Base-by-base conservation (phyloP, 2,329 filamentous ascomycete genomes). In the Volutella citrinella region DNA sequence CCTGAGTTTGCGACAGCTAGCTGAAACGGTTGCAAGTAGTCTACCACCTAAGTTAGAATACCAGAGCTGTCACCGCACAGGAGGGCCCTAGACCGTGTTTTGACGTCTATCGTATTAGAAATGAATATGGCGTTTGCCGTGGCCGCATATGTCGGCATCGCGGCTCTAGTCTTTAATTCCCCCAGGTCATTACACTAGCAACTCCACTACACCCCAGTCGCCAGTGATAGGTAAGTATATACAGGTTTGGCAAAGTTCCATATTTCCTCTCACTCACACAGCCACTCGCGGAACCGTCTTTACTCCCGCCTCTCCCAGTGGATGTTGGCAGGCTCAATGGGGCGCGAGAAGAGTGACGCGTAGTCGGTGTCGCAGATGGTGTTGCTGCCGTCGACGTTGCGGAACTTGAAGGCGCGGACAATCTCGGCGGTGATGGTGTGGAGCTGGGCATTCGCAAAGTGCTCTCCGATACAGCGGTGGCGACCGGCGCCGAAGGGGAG, bases 381-480 rank as follows among this genome's bases (percentile, higher is more conserved):
- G 55, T 78, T 68, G 58, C 75, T 78, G n/a, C 85, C 84, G 50
- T 85, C 80, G 4, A 80, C 61, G 51, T 88, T 94, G 55, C 74
- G 72, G 60, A 95, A 78, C 68, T 87, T 91, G 69, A 95, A 87
- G 33, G 80, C 60, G 30, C 88, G 76, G 24, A 95, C 84, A 46
- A 90, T 68, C 38, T 80, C 81, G 31, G 82, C 87, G 10, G 83
- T 70, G 48, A 97, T 94, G 27, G 87, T 89, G 59, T 90, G 84
- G 43, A 97, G 72, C 67, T 97, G 91, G 38, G 94, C 74, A 59
- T 94, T 95, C 49, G 91, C 91, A 61, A 96, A 97, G 56, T 95
- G 88, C 72, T 97, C 91, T 47, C 91, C 91, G 56, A 97, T 96
- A 66, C 91, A 97, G 48, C 91, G 76, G 66, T 97, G 91, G 49